Evolutionary conservation across 306 rosid species (phyloP).

Genomic region (Bauhinia variegata): DNA sequence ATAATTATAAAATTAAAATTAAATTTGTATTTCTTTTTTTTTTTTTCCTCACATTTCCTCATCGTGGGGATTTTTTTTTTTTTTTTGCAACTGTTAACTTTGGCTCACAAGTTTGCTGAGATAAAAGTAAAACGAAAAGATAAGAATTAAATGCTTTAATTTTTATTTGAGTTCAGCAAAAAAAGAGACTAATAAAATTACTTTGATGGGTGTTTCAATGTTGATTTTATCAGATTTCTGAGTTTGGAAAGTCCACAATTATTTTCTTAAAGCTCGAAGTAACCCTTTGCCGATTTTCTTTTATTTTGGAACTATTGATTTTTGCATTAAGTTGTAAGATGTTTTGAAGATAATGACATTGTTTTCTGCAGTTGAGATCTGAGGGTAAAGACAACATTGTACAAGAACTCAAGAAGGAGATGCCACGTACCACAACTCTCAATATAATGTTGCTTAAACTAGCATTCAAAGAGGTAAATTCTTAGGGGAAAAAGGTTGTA

Average conservation of each 20-base stretch:
- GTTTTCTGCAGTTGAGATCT: conserved; percentile 89
- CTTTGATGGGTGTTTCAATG: too few relatives aligned
- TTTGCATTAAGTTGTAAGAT: conserved; percentile 73
- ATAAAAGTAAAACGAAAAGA: not conserved
- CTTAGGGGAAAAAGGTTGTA: too few relatives aligned
- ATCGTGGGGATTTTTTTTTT: too few relatives aligned
- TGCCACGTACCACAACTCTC: conserved; percentile 31
- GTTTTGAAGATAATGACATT: conserved; percentile 94
- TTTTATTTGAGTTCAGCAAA: not conserved
- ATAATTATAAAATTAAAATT: too few relatives aligned
- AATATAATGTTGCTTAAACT: too few relatives aligned
- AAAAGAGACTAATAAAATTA: not conserved
- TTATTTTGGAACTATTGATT: conserved; percentile 30
- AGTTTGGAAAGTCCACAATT: not conserved
- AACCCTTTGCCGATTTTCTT: conserved; percentile 16
- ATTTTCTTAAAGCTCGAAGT: not conserved
- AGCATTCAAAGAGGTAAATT: too few relatives aligned
- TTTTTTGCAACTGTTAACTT: too few relatives aligned
- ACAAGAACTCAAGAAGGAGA: conserved; percentile 94
- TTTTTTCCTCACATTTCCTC: too few relatives aligned
- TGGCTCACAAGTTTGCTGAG: too few relatives aligned
- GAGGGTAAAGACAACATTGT: conserved; percentile 95
- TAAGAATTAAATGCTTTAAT: not conserved
- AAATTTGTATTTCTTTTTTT: too few relatives aligned
- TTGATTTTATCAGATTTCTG: not conserved